phyloP scores from a whole-genome alignment of 805 yeast genomes.

The Myxozyma vanderwaltii region DNA sequence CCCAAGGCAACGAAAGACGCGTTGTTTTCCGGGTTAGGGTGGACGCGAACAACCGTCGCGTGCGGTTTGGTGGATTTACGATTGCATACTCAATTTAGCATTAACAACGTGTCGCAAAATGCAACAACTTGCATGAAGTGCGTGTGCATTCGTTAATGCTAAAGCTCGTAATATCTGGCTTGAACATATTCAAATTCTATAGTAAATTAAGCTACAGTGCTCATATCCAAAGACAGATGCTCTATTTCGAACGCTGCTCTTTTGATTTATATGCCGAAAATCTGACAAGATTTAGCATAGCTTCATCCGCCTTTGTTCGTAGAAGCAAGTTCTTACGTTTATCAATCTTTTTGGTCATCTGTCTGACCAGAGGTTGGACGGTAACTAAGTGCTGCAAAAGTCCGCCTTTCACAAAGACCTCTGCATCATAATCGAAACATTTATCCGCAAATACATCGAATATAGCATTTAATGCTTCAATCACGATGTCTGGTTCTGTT shows the following conservation, averaged over 20 bases:
- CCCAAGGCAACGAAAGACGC: no score
- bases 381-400: constrained; percentile 50
- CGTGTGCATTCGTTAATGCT: no score
- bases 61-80: no score
- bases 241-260: constrained; percentile 41
- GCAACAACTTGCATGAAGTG: no score
- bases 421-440: constrained; percentile 63
- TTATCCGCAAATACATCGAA: constrained; percentile 83
- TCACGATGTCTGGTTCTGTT: constrained; percentile 48
- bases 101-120: no score
- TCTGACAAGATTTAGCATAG: constrained; percentile 64
- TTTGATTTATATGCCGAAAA: constrained; percentile 74
- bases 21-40: no score
- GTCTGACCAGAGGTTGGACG: constrained; percentile 53
- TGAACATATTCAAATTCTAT: no score
- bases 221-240: no score
- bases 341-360: constrained; percentile 63
- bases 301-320: constrained; percentile 67
- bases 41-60: no score
- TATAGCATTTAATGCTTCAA: constrained; percentile 64
- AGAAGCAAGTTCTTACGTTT: constrained; percentile 59
- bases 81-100: no score
- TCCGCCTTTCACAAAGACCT: constrained; percentile 61
- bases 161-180: no score
- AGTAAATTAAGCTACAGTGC: no score